A percentile compares a stretch with the other conserved stretches of the same genome.
These are phyloP conservation scores for Trichoderma citrinoviride DNA, from an alignment of 2,329 filamentous ascomycete species.

Conservation along the genomic window DNA sequence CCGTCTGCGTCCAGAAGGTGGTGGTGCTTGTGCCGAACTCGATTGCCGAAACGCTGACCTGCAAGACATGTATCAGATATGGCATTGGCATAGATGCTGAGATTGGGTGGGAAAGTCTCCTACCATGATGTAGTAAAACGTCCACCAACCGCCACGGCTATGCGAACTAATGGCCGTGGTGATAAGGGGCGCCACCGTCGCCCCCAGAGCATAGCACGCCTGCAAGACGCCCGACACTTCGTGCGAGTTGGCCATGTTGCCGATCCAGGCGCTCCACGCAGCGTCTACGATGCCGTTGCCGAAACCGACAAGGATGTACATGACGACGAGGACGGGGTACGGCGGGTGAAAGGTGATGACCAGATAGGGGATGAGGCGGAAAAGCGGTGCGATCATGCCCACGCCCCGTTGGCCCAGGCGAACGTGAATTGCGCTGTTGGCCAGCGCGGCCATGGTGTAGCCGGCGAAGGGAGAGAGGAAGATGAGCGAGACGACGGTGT, in stretches of 20 bases:
- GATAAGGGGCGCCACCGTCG: conserved; percentile 65
- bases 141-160: conserved; percentile 61
- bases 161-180: conserved; percentile 69
- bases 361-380: conserved; percentile 63
- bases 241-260: conserved; percentile 57
- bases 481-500: conserved; percentile 43
- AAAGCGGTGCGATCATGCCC: conserved; percentile 56
- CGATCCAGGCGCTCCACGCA: conserved; percentile 56
- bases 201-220: conserved; percentile 66
- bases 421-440: conserved; percentile 40
- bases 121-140: conserved; percentile 74
- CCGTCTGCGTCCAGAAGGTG: conserved; percentile 57
- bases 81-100: conserved; percentile 24
- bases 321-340: conserved; percentile 63
- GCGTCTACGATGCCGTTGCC: conserved; percentile 65
- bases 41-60: conserved; percentile 55
- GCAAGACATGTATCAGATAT: conserved; percentile 38
- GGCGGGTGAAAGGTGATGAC: conserved; percentile 64
- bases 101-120: too few relatives aligned
- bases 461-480: conserved; percentile 44
- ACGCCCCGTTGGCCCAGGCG: conserved; percentile 53
- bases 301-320: conserved; percentile 65
- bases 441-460: conserved; percentile 43
- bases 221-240: conserved; percentile 68
- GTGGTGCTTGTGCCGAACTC: conserved; percentile 49